Conservation (phyloP, 345 rosid genomes). For the Arabis alpina region DNA sequence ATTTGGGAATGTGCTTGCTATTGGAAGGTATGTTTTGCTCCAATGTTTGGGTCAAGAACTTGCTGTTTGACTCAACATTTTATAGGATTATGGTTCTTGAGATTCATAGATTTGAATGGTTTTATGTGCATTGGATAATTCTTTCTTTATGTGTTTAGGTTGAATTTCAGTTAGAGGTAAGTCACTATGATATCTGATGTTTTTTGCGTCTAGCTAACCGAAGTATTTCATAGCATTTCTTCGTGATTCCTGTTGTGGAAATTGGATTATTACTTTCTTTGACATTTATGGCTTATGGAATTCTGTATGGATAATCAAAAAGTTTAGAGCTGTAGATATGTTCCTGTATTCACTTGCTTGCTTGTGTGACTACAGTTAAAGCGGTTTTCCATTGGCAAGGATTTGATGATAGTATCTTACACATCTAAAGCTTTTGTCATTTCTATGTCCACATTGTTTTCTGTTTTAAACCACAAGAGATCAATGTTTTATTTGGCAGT, state of each 20-base stretch:
- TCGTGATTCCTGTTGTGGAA: background rate
- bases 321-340: background rate
- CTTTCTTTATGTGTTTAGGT: no score
- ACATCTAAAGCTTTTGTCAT: background rate
- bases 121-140: background rate
- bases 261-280: no score
- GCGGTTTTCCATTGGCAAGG: background rate
- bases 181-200: no score
- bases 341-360: background rate
- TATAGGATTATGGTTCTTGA: background rate
- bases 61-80: background rate
- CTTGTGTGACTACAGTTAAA: background rate
- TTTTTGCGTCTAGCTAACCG: background rate
- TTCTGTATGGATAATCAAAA: background rate
- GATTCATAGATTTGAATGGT: constrained; percentile 4
- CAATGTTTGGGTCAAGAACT: background rate
- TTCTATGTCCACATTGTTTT: constrained; percentile 10
- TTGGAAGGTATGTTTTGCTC: constrained; percentile 71
- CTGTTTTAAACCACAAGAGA: constrained; percentile 25
- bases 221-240: background rate
- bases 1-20: constrained; percentile 83
- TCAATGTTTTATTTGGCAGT: constrained; percentile 65
- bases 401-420: background rate
- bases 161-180: no score
- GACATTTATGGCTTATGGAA: no score